A percentile compares a stretch with the other conserved stretches of the same genome.
phyloP scores from a whole-genome alignment of 2,329 filamentous ascomycete species.

The Periconia sp. region DNA sequence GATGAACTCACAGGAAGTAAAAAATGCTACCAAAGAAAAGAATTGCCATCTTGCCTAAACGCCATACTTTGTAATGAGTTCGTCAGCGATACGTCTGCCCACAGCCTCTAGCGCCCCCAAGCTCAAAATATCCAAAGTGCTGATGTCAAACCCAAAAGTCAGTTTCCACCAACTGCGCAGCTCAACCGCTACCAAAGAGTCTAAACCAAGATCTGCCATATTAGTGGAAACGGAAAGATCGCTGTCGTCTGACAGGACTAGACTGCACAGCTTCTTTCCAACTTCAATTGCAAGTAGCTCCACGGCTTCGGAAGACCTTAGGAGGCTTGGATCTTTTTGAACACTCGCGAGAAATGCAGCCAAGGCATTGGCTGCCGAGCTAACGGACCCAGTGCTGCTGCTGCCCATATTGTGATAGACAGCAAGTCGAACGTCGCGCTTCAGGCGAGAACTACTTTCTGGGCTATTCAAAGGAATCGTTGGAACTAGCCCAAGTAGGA shows the following conservation, averaged over 20 bases:
- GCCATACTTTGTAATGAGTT: background rate
- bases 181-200: constrained; percentile 37
- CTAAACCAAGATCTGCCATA: constrained; percentile 26
- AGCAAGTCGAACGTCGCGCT: constrained; percentile 23
- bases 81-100: constrained; percentile 21
- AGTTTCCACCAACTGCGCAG: constrained; percentile 42
- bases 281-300: constrained; percentile 15
- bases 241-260: constrained; percentile 18
- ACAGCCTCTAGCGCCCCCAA: constrained; percentile 10
- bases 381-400: background rate
- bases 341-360: constrained; percentile 2
- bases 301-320: constrained; percentile 1
- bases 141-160: constrained; percentile 24
- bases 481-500: constrained; percentile 19
- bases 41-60: no score
- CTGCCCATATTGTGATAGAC: constrained; percentile 19
- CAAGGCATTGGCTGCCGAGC: background rate
- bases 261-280: constrained; percentile 11
- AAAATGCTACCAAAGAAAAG: no score
- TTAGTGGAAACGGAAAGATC: constrained; percentile 2
- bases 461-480: constrained; percentile 18
- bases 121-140: constrained; percentile 16
- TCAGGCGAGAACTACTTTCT: constrained; percentile 17
- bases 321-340: background rate
- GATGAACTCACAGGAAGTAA: no score